Evolutionary conservation across 176 grass and related monocot species (phyloP), one percentile per base, ranked within the genome.

Genomic region (Paspalum vaginatum): DNA sequence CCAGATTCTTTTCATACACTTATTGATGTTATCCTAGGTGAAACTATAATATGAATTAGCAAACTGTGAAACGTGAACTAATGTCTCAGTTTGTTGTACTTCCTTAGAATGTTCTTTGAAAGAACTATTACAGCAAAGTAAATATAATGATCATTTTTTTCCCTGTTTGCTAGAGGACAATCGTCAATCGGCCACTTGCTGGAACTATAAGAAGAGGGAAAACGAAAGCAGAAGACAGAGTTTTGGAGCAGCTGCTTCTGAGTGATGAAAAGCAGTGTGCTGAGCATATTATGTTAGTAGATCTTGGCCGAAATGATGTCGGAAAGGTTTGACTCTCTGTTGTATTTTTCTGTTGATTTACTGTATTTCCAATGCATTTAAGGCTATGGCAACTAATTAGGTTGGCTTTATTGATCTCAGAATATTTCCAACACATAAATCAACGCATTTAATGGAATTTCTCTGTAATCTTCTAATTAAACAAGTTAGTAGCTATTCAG

Each of bases 301-400:
- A 98, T 89, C 87, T 98, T 44, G 95, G 95, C 14, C 78, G 92
- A 14, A 98, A 98, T 87, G 95, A 98, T 91, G 89, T 98, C 40
- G 92, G 90, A 75, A 95, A 87, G 92, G 92, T 94, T 70, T 62
- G 32, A 5, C 0, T 37, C 75, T 72, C 57, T 50, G 11, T 50
- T 57, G 18, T 77, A 41, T 54, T 81, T 4, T 5, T 77, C 39
- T 63, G 0, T 59, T 65, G 54, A 21, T 61, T 72, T 17, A 44
- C 5, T 74, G 22, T 38, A 18, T 65, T 40, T 71, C 13, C 5
- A 22, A 4, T 44, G 6, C 18, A 78, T 78, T 72, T 66, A 20
- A 57, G 47, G 53, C 47, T 56, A 65, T 46, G 14, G 6, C 13
- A 26, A 83, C 55, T 78, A 64, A 70, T 47, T 18, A 52, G 60